phyloP scores from a whole-genome alignment of 2,329 filamentous ascomycete species.

The Trichophyton mentagrophytes region DNA sequence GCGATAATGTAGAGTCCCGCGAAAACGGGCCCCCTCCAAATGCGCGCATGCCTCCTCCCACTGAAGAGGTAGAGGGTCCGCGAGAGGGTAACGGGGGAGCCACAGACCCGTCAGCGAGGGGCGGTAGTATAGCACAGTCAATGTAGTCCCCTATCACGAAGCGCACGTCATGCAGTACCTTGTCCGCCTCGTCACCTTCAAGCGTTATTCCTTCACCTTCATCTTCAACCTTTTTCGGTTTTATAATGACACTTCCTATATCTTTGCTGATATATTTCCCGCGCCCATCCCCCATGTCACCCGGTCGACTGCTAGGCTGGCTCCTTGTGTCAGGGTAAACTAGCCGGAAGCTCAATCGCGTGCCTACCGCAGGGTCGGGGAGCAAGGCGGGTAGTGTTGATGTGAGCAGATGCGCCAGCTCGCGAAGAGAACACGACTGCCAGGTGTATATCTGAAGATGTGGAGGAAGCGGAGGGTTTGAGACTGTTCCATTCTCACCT shows the following conservation, averaged over 20 bases:
- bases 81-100: constrained; percentile 36
- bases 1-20: constrained; percentile 36
- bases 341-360: constrained; percentile 74
- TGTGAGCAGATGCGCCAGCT: constrained; percentile 66
- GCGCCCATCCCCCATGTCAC: constrained; percentile 27
- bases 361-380: constrained; percentile 62
- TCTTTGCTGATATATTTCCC: constrained; percentile 65
- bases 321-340: constrained; percentile 62
- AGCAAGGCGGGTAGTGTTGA: constrained; percentile 56
- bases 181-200: constrained; percentile 50
- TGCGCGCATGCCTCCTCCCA: constrained; percentile 31
- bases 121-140: constrained; percentile 67
- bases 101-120: constrained; percentile 60
- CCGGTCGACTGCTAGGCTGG: constrained; percentile 18
- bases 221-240: neutral
- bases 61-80: constrained; percentile 28
- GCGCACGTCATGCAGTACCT: constrained; percentile 60
- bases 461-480: constrained; percentile 45
- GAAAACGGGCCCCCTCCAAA: constrained; percentile 19
- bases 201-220: constrained; percentile 14
- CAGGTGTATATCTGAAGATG: constrained; percentile 77
- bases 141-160: constrained; percentile 88
- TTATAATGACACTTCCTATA: constrained; percentile 65
- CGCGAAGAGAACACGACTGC: constrained; percentile 64
- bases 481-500: constrained; percentile 41